Evolutionary conservation across 2,329 filamentous ascomycete genomes (phyloP).

Genomic region (Aspergillus eucalypticola): DNA sequence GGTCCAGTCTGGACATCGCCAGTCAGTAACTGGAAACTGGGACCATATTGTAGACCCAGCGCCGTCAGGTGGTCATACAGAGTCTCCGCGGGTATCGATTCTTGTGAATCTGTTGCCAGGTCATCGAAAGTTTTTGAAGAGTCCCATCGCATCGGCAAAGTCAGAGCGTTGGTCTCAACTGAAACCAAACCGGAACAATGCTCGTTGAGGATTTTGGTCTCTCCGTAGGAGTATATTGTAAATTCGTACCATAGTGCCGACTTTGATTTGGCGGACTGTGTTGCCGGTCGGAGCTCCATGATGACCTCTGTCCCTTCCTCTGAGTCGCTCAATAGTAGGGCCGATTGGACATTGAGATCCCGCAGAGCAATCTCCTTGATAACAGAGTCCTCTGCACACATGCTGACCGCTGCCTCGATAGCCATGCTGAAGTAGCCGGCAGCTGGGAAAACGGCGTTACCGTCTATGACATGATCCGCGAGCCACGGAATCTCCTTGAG

Average conservation of each 20-base stretch:
- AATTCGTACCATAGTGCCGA: neutral
- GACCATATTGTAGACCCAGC: neutral
- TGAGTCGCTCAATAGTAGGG: neutral
- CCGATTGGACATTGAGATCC: neutral
- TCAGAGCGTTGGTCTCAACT: neutral
- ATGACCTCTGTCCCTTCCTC: constrained; percentile 4
- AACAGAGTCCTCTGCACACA: neutral
- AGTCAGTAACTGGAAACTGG: neutral
- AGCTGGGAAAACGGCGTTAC: constrained; percentile 3
- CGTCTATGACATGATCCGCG: constrained; percentile 4
- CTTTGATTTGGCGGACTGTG: neutral
- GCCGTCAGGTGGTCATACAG: neutral
- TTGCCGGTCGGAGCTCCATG: neutral
- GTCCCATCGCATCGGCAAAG: neutral
- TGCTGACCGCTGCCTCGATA: constrained; percentile 1
- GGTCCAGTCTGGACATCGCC: neutral
- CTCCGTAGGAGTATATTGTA: neutral
- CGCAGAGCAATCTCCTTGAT: neutral
- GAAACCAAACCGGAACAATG: neutral
- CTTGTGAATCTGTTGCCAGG: neutral
- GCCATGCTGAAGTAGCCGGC: constrained; percentile 9
- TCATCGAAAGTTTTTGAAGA: neutral
- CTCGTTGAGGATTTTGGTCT: neutral
- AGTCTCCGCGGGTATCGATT: neutral
- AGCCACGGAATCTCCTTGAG: constrained; percentile 6